These are phyloP conservation scores for Diaporthe eres DNA, from an alignment of 2,329 filamentous ascomycete genomes.

Conservation along the genomic window DNA sequence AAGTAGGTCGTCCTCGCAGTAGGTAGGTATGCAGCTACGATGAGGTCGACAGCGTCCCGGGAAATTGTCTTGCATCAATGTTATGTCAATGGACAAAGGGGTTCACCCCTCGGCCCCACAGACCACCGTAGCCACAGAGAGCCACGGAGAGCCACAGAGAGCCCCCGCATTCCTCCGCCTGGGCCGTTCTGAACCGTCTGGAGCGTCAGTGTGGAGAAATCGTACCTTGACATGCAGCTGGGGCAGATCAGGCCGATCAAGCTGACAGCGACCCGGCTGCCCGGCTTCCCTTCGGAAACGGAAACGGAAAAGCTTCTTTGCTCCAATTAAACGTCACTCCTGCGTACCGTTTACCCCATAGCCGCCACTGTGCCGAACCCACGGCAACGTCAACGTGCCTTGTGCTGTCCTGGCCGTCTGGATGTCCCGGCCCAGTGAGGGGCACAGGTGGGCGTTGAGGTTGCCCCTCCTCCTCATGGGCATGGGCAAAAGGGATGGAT, in stretches of 20 bases:
- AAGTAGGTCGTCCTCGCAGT: background rate
- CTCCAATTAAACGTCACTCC: conserved; percentile 38
- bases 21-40: background rate
- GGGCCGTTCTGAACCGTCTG: conserved; percentile 13
- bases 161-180: conserved; percentile 28
- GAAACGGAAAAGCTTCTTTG: conserved; percentile 35
- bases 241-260: conserved; percentile 31
- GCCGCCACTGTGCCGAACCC: conserved; percentile 35
- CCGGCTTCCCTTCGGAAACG: conserved; percentile 4
- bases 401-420: background rate
- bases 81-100: conserved; percentile 26
- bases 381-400: background rate
- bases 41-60: conserved; percentile 31
- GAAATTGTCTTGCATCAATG: conserved; percentile 33
- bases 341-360: conserved; percentile 32
- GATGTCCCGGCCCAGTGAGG: conserved; percentile 8
- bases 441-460: background rate
- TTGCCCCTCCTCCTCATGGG: background rate
- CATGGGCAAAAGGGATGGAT: background rate
- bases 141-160: background rate
- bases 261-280: conserved; percentile 32
- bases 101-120: background rate
- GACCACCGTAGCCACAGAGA: background rate
- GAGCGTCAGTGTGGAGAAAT: conserved; percentile 33
- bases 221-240: conserved; percentile 19